A percentile compares a stretch with the other conserved stretches of the same genome.
Evolutionary conservation across 1,139 yeast species (phyloP).

Genomic region (Yamadazyma membranifaciens): DNA sequence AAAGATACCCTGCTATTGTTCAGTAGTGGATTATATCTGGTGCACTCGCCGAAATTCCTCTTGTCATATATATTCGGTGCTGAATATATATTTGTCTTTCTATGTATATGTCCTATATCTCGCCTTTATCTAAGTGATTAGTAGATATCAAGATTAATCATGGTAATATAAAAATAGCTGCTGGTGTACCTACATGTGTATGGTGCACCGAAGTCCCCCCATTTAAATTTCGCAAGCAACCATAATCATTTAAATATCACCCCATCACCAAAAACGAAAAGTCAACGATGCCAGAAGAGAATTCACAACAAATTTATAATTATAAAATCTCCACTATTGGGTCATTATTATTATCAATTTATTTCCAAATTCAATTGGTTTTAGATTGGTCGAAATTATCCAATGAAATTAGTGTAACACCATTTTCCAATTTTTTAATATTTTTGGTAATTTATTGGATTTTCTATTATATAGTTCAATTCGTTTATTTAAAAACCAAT

Average conservation of each 20-base stretch:
- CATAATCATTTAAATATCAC: background rate
- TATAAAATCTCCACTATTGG: conserved; percentile 48
- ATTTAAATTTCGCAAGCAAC: background rate
- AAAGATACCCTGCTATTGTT: no score
- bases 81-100: no score
- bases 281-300: conserved; percentile 1
- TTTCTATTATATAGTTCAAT: conserved; percentile 51
- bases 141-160: no score
- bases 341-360: conserved; percentile 52
- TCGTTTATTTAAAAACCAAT: conserved; percentile 27
- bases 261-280: background rate
- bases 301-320: conserved; percentile 13
- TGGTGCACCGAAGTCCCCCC: no score
- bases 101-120: no score
- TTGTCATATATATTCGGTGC: no score
- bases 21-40: no score
- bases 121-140: no score
- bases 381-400: conserved; percentile 46
- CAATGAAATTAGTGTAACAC: conserved; percentile 52
- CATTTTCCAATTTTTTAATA: conserved; percentile 62
- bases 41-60: no score
- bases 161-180: no score
- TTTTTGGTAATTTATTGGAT: conserved; percentile 60
- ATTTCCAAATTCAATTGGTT: conserved; percentile 54
- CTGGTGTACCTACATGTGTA: no score